Percentiles rank a stretch among this genome's conserved stretches.
These are phyloP conservation scores for Elsinoe fawcettii DNA, from an alignment of 2,329 filamentous ascomycete species.

Conservation along the genomic window DNA sequence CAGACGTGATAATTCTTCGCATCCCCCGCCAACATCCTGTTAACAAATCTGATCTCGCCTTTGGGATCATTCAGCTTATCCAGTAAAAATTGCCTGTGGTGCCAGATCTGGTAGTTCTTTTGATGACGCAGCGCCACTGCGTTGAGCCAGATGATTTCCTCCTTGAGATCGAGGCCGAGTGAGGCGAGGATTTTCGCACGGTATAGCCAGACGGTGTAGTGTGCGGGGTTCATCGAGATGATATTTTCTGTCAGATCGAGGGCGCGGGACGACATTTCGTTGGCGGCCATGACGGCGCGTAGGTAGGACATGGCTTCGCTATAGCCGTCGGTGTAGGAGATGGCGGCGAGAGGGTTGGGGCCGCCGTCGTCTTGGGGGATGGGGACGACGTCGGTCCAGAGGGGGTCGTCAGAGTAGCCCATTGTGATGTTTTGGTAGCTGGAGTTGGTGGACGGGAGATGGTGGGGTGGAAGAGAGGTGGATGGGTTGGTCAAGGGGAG, in stretches of 20 bases:
- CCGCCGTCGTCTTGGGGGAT: conserved; percentile 77
- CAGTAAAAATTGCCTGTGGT: conserved; percentile 53
- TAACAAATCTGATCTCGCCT: conserved; percentile 68
- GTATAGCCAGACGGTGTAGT: conserved; percentile 98
- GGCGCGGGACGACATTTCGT: conserved; percentile 73
- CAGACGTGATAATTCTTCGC: conserved; percentile 98
- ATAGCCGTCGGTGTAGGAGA: conserved; percentile 85
- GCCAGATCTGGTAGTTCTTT: conserved; percentile 98
- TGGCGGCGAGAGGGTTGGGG: conserved; percentile 70
- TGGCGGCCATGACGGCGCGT: conserved; percentile 80
- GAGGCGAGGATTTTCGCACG: conserved; percentile 69
- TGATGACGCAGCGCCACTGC: conserved; percentile 71
- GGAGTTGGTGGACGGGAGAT: too few relatives aligned
- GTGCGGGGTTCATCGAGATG: conserved; percentile 87
- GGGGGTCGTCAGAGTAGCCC: conserved; percentile 58
- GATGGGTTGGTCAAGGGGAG: conserved; percentile 21
- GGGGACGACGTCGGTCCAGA: conserved; percentile 77
- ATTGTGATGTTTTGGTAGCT: too few relatives aligned
- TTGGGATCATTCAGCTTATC: conserved; percentile 51
- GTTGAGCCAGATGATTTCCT: conserved; percentile 83
- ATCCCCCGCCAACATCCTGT: conserved; percentile 72
- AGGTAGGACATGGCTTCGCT: conserved; percentile 89
- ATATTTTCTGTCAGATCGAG: conserved; percentile 80
- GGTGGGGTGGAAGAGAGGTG: background rate
- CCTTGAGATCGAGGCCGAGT: conserved; percentile 55